Percentiles rank a stretch among this genome's conserved stretches.
These are phyloP conservation scores for Pseudogymnoascus sp. DNA, from an alignment of 2,329 filamentous ascomycete genomes.

Conservation along the genomic window DNA sequence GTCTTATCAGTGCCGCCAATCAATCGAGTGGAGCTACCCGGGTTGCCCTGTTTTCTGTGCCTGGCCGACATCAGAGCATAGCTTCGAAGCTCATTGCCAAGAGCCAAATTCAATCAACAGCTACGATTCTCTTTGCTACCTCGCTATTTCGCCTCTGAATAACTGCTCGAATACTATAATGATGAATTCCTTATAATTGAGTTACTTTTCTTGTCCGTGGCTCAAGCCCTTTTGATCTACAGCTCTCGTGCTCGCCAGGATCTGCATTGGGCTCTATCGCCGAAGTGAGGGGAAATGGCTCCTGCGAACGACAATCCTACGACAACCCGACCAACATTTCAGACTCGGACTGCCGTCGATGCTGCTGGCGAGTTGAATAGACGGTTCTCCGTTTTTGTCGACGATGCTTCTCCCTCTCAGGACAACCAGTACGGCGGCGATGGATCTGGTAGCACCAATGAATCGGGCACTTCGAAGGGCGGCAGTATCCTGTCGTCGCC, in stretches of 20 bases:
- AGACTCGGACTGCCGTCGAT: slow-evolving; percentile 37
- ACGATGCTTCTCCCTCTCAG: background rate
- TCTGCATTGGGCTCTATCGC: background rate
- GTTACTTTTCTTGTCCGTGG: background rate
- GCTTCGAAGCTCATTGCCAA: slow-evolving; percentile 1
- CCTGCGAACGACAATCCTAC: background rate
- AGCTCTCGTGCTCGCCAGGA: background rate
- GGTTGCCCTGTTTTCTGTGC: slow-evolving; percentile 8
- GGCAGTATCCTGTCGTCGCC: slow-evolving; percentile 14
- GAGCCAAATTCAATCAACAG: background rate
- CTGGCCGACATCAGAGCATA: slow-evolving; percentile 5
- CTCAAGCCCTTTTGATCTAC: background rate
- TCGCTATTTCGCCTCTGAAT: background rate
- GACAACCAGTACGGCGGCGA: background rate
- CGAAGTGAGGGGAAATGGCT: slow-evolving; percentile 7
- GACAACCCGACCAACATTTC: slow-evolving; percentile 27
- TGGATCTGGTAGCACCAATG: background rate
- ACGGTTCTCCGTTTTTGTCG: slow-evolving; percentile 25
- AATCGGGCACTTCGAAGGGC: background rate
- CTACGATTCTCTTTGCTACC: background rate
- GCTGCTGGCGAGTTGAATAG: slow-evolving; percentile 37
- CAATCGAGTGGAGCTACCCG: slow-evolving; percentile 9
- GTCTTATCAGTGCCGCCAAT: slow-evolving; percentile 3
- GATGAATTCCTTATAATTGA: background rate
- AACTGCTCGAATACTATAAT: background rate